Base-by-base conservation (phyloP, 768 basidiomycete genomes). In the Psilocybe cubensis region DNA sequence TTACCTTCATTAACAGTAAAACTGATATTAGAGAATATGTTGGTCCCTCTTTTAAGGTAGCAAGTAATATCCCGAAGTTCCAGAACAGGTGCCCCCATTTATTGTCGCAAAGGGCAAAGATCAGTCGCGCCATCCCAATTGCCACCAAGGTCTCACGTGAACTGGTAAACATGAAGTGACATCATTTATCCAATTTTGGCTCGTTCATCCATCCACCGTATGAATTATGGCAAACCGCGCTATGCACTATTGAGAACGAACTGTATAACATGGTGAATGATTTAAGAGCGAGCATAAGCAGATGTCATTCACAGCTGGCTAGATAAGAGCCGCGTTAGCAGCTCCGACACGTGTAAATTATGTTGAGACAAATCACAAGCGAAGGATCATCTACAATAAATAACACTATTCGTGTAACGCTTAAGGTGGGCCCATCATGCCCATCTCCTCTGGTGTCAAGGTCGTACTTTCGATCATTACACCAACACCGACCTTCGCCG, bases 381-480 rank as follows among this genome's bases (percentile, higher is more conserved):
- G 52, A 56, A 40, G 50, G 28, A 57, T 56, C 53, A 47, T 65
- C 63, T 65, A 62, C 52, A 53, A 61, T 65, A 63, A 61, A 63
- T 59, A 58, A 51, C 54, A 55, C 42, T 55, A 54, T 49, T 53
- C 43, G 43, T 43, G 20, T 67, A 79, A 33, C 17, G 28, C 48
- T 62, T 35, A 79, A 62, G 76, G 74, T 61, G 80, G 81, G 67
- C 83, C 82, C 54, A 78, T 74, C 75, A 85, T 78, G 57, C 84
- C 82, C 91, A 92, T 91, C 78, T 93, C 91, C 77, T 93, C 91
- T 7, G 89, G 90, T 18, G 88, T 88, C 75, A 93, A 72, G 60
- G 77, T 83, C 33, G 87, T 84, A 70, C 88, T 90, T 82, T 98
- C 96, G 59, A 98, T 93, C 93, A 95, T 96, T 73, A 98, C 93